phyloP scores from a whole-genome alignment of 371 early-diverging fungal species.

The Parasitella parasitica region DNA sequence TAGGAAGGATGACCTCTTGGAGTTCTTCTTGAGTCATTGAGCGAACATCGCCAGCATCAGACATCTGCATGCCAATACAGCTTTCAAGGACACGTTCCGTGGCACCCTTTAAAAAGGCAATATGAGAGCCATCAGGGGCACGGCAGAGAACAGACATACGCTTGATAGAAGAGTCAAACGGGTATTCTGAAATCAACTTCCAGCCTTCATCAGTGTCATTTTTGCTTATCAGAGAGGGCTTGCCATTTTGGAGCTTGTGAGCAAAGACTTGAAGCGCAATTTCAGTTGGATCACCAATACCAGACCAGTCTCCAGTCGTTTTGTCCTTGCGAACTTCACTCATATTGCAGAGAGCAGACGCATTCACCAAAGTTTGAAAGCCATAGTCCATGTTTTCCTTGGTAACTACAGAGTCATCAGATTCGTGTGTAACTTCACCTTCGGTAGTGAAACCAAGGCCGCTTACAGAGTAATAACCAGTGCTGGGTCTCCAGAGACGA shows the following conservation, averaged over 20 bases:
- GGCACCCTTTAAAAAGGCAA: conserved; percentile 68
- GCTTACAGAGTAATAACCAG: conserved; percentile 61
- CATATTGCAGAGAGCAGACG: conserved; percentile 76
- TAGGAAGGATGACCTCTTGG: conserved; percentile 49
- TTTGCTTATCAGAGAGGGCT: conserved; percentile 49
- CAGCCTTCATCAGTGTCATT: conserved; percentile 35
- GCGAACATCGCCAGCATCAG: conserved; percentile 35
- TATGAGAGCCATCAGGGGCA: conserved; percentile 54
- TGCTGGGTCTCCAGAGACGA: conserved; percentile 68
- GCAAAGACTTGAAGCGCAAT: conserved; percentile 78
- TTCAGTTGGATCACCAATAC: conserved; percentile 88
- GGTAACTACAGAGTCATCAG: conserved; percentile 14
- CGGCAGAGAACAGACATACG: conserved; percentile 87
- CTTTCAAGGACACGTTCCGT: conserved; percentile 71
- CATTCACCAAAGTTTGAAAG: conserved; percentile 42
- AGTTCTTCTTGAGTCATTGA: conserved; percentile 48
- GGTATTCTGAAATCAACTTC: conserved; percentile 75
- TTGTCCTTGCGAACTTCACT: conserved; percentile 63
- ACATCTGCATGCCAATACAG: conserved; percentile 57
- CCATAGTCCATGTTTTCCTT: conserved; percentile 32
- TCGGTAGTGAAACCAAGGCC: conserved; percentile 58
- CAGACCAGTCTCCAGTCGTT: conserved; percentile 61
- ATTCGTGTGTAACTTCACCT: conserved; percentile 37
- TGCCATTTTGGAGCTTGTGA: conserved; percentile 68
- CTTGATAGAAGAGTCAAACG: conserved; percentile 86